Base-by-base conservation (phyloP, 352 stramenopile species). In the Phytophthora quininea region DNA sequence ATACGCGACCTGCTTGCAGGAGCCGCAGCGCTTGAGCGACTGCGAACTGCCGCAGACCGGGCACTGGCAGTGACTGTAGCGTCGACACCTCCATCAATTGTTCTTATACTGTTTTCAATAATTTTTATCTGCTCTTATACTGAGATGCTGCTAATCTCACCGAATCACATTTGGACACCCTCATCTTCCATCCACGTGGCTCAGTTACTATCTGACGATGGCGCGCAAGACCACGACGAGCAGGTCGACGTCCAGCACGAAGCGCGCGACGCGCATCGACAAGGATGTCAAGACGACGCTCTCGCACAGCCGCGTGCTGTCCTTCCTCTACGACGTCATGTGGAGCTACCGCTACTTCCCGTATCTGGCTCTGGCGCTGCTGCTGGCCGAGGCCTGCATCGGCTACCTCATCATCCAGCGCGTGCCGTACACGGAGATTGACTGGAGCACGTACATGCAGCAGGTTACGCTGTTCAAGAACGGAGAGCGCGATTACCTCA, bases 371-470 rank as follows among this genome's bases (percentile, higher is more conserved):
- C 68, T 76, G 12, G 53, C 65, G 14, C 69, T 95, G 49, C 58
- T 95, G 57, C 60, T 92, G 9, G 56, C 59, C 0, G 88, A 95
- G 48, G 82, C 80, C 6, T 68, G 80, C 45, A 53, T 88, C 6
- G 86, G 86, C 59, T 84, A 92, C 63, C 7, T 93, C 49, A 92
- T 95, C 64, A 95, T 95, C 73, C 86, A 95, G 61, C 68, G 84
- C 61, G 76, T 95, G 45, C 77, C 86, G 0, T 95, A 99, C 82
- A 99, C 98, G 42, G 97, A 99, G 82, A 99, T 99, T 69, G 98
- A 99, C 79, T 99, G 97, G 97, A 86, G 92, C 64, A 97, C 98
- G 14, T 99, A 99, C 84, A 99, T 99, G 97, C 84, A 99, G 84
- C 94, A 99, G 77, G 97, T 99, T 30, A 84, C 90, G 61, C 71